Evolutionary conservation across 2,329 filamentous ascomycete species (phyloP).

Genomic region (Venturia nashicola): DNA sequence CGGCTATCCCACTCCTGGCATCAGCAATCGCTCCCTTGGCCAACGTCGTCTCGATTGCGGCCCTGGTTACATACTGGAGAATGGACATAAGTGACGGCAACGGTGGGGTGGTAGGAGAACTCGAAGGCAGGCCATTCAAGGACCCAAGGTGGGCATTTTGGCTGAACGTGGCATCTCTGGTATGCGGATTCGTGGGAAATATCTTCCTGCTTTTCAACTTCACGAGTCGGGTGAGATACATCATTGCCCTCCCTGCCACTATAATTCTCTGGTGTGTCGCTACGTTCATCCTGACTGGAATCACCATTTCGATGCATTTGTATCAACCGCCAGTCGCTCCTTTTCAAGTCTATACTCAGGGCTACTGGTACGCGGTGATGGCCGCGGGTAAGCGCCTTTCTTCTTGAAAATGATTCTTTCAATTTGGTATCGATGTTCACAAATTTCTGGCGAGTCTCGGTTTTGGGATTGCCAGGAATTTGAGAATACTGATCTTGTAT

Average conservation of each 20-base stretch:
- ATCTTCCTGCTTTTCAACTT: conserved; percentile 78
- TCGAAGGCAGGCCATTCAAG: conserved; percentile 40
- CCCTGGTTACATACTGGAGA: conserved; percentile 71
- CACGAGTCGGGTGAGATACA: conserved; percentile 65
- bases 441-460: background rate
- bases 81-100: conserved; percentile 39
- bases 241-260: conserved; percentile 69
- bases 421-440: background rate
- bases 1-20: conserved; percentile 60
- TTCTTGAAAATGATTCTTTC: background rate
- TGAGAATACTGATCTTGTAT: background rate
- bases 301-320: conserved; percentile 52
- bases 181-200: conserved; percentile 66
- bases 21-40: conserved; percentile 78
- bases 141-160: conserved; percentile 66
- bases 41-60: conserved; percentile 77
- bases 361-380: conserved; percentile 77
- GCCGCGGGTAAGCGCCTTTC: conserved; percentile 37
- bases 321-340: conserved; percentile 39
- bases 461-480: background rate
- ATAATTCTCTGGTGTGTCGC: conserved; percentile 67
- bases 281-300: conserved; percentile 50
- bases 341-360: conserved; percentile 56
- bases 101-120: conserved; percentile 36
- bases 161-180: conserved; percentile 68